Conservation (phyloP, 2,329 filamentous ascomycete species). For the Trichoderma endophyticum region DNA sequence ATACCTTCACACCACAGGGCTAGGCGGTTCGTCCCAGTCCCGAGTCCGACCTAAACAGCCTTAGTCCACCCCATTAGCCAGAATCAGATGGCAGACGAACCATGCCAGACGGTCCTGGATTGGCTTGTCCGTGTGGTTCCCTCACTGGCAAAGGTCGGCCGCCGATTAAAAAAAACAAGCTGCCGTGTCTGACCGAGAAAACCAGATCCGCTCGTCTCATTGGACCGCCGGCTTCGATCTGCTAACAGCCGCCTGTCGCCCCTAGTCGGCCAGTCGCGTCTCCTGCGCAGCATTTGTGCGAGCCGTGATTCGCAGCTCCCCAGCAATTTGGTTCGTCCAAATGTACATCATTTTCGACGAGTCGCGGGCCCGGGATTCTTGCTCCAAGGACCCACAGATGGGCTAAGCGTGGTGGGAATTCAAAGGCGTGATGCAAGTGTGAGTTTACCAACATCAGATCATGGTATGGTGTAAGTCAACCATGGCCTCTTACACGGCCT, state of each 20-base stretch:
- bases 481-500: background rate
- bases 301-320: slow-evolving; percentile 17
- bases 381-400: slow-evolving; percentile 11
- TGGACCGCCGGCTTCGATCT: slow-evolving; percentile 13
- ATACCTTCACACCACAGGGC: background rate
- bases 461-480: background rate
- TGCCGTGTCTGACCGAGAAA: slow-evolving; percentile 9
- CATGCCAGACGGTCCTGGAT: background rate
- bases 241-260: slow-evolving; percentile 5
- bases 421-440: background rate
- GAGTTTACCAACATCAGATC: background rate
- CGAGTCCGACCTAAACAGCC: background rate
- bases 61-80: background rate
- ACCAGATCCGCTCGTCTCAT: slow-evolving; percentile 16
- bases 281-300: slow-evolving; percentile 15
- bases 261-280: slow-evolving; percentile 18
- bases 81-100: background rate
- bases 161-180: background rate
- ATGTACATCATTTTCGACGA: slow-evolving; percentile 21
- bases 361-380: slow-evolving; percentile 2
- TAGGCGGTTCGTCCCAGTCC: background rate
- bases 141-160: background rate
- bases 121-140: slow-evolving; percentile 3
- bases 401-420: background rate
- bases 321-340: slow-evolving; percentile 16